Percentiles rank a stretch among this genome's conserved stretches.
Conservation (phyloP, 1,284 basidiomycete species). For the Rhodotorula sp. region DNA sequence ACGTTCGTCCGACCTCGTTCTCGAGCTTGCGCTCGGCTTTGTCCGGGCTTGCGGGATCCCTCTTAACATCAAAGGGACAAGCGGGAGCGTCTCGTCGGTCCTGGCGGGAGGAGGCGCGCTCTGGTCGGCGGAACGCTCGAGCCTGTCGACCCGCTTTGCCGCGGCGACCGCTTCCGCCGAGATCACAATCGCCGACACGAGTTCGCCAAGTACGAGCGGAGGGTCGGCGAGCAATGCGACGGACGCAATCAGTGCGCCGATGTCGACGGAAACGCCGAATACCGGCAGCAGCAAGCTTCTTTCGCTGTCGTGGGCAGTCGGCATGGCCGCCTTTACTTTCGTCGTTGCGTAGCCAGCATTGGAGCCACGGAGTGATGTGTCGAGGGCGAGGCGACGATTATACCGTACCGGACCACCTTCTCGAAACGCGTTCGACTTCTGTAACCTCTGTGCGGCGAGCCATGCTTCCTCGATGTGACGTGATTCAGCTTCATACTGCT, state of each 20-base stretch:
- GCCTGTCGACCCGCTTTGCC: background rate
- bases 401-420: background rate
- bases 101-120: slow-evolving; percentile 4
- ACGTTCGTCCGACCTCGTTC: background rate
- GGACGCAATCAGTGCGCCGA: too few species aligned
- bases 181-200: background rate
- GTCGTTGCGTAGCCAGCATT: too few species aligned
- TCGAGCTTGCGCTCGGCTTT: slow-evolving; percentile 8
- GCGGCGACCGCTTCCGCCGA: background rate
- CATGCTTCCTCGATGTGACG: too few species aligned
- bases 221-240: too few species aligned
- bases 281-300: background rate
- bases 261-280: background rate
- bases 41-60: background rate
- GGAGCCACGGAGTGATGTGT: too few species aligned
- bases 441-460: background rate
- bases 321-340: background rate
- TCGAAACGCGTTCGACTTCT: background rate
- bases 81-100: background rate
- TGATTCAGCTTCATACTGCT: background rate
- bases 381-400: too few species aligned
- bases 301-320: background rate
- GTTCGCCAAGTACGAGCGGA: background rate
- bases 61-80: background rate
- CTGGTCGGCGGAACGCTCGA: background rate